Evolutionary conservation across 176 grass and related monocot species (phyloP), one percentile per base, ranked within the genome.

Genomic region (Avena insularis): DNA sequence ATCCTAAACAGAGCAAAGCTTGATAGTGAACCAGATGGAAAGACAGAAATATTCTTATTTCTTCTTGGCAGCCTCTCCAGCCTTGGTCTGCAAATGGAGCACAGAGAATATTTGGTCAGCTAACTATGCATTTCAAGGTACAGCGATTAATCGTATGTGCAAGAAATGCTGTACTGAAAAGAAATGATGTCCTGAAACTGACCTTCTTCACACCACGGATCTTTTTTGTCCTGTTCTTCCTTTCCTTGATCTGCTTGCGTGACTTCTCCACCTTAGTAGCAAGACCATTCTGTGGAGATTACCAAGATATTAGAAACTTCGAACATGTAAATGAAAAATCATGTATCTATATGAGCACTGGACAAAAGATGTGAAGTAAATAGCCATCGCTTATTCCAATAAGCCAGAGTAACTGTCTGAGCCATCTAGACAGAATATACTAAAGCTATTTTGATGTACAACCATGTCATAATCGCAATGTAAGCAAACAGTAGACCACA

Each of bases 251-350:
- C 85, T 97, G 94, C 78, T 97, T 97, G 36, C 95, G 94, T 35
- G 95, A 98, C 79, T 92, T 98, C 47, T 98, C 95, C 43, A 98
- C 83, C 93, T 98, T 98, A 2, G 95, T 98, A 21, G 95, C 95
- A 82, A 98, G 91, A 23, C 95, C 95, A 38, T 98, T 98, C 95
- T 98, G 86, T 16, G 0, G 15, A 86, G 60, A 68, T 61, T 72
- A 43, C 59, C 1, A 78, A 40, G 10, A 29, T 14, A 86, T 85
- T 49, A 84, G 63, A 14, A 31, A 82, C 12, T 75, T 6, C 25
- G 57, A 79, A 75, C 29, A 75, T n/a, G 36, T 53, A 1, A 74
- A 40, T 35, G 17, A n/a, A 33, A 33, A 15, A 33, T 7, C 63
- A 16, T 31, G 12, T 23, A 65, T 15, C 62, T 2, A 29, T 1